Evolutionary conservation across 2,329 filamentous ascomycete species (phyloP), one percentile per base, ranked within the genome.

Genomic region (Microdochium bolleyi): DNA sequence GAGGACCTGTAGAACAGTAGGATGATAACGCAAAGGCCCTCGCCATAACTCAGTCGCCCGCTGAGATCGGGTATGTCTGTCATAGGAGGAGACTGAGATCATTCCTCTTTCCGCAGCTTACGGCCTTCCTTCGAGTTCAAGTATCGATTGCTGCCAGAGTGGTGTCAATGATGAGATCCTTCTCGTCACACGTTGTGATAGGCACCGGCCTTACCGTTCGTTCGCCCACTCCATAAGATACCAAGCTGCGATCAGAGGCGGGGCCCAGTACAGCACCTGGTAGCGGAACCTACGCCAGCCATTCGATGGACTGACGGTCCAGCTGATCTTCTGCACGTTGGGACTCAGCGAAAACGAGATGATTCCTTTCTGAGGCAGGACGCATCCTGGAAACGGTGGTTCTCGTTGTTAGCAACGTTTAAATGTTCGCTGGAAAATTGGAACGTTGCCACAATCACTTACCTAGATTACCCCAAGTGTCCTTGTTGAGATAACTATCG

Each of bases 261-360:
- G 87, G 21, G 85, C 80, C 73, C 91, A 86, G 81, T 92, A 97
- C 60, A 96, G 82, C 60, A 95, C 83, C 78, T 96, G 92, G 64
- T 79, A 73, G 68, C 83, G 84, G 73, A 87, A 89, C 64, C 94
- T 84, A 70, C 94, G 86, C 81, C 87, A 95, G 64, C 83, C 86
- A 81, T 97, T 97, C 84, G 96, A 97, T 56, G 85, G 77, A 64
- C 89, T 89, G 57, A 89, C 89, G 59, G 95, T 79, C 59, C 90
- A 87, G 64, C 88, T 84, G 19, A 46, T 46, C n/a, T 19, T 21
- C 78, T 95, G 92, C 69, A 89, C 86, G 80, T 99, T 97, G 62
- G 87, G 73, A 61, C 89, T 85, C 62, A 97, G 69, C 60, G 85
- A 80, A 75, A 92, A 97, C 63, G 73, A 70, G 63, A 80, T 67